phyloP scores from a whole-genome alignment of 129 eudicot species.

The Gnaphalium uliginosum region DNA sequence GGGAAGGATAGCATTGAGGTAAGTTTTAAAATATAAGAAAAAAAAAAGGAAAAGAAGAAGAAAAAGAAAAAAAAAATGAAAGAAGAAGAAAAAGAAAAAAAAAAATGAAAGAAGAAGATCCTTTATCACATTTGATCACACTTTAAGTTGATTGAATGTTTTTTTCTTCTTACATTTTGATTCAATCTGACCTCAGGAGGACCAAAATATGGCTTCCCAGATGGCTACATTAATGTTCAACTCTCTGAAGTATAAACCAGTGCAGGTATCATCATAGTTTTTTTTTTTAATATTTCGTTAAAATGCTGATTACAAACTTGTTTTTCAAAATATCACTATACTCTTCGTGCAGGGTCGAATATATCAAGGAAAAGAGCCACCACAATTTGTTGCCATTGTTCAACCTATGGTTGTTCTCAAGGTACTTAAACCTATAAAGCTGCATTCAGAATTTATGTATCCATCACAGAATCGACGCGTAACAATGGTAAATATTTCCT shows the following conservation, averaged over 20 bases:
- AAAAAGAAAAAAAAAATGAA: too few relatives aligned
- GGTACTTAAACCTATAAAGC: slow-evolving; percentile 43
- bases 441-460: slow-evolving; percentile 5
- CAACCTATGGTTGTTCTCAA: slow-evolving; percentile 93
- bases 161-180: not conserved
- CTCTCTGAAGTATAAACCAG: slow-evolving; percentile 77
- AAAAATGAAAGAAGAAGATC: not conserved
- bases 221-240: slow-evolving; percentile 72
- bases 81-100: too few relatives aligned
- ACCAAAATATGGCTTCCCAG: slow-evolving; percentile 61
- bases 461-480: not conserved
- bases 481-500: not conserved
- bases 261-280: slow-evolving; percentile 48
- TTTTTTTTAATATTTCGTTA: not conserved
- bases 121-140: not conserved
- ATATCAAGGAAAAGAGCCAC: slow-evolving; percentile 94
- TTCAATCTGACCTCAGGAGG: slow-evolving; percentile 56
- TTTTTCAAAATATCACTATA: slow-evolving; percentile 16
- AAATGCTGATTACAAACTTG: not conserved
- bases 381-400: slow-evolving; percentile 91
- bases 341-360: slow-evolving; percentile 66
- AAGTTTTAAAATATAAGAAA: slow-evolving; percentile 1
- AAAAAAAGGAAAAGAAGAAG: too few relatives aligned
- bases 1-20: slow-evolving; percentile 98
- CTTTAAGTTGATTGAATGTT: not conserved